Percentiles rank a stretch among this genome's conserved stretches.
Evolutionary conservation across 371 early-diverging fungal genomes (phyloP).

Genomic region (Apophysomyces variabilis): DNA sequence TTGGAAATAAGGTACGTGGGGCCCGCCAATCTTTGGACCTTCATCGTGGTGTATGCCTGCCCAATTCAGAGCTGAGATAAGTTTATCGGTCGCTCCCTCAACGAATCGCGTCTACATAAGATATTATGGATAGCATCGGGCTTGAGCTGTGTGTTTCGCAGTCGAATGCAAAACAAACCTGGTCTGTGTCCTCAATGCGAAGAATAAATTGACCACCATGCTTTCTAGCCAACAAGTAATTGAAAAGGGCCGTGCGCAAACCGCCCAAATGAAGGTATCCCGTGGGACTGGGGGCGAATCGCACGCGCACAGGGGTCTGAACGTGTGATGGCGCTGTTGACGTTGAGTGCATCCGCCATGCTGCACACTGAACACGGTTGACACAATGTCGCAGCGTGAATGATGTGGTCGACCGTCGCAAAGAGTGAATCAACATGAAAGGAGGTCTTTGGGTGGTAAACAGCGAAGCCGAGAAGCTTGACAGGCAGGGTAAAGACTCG

Average conservation of each 20-base stretch:
- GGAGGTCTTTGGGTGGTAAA: not conserved
- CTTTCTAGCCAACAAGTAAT: slow-evolving; percentile 82
- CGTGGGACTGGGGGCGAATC: slow-evolving; percentile 97
- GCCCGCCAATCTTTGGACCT: slow-evolving; percentile 70
- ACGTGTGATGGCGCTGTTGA: not conserved
- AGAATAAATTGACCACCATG: slow-evolving; percentile 80
- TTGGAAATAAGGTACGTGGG: slow-evolving; percentile 74
- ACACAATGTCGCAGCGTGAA: not conserved
- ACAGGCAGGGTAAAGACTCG: not conserved
- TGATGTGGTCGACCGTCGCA: not conserved
- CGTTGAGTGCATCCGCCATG: slow-evolving; percentile 4
- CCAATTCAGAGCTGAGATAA: slow-evolving; percentile 75
- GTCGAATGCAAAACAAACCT: slow-evolving; percentile 41
- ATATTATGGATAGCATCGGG: not conserved
- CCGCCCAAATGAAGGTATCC: slow-evolving; percentile 94
- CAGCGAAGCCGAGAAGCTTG: not conserved
- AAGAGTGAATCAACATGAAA: not conserved
- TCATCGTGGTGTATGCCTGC: slow-evolving; percentile 83
- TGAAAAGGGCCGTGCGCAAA: slow-evolving; percentile 91
- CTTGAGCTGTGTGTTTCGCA: not conserved
- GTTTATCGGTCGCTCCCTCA: slow-evolving; percentile 74
- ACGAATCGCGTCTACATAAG: slow-evolving; percentile 70
- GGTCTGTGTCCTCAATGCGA: slow-evolving; percentile 96
- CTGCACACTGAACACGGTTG: not conserved
- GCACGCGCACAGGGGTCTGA: slow-evolving; percentile 65